Conservation (phyloP, 1,284 basidiomycete genomes). For the Moesziomyces parantarcticus region DNA sequence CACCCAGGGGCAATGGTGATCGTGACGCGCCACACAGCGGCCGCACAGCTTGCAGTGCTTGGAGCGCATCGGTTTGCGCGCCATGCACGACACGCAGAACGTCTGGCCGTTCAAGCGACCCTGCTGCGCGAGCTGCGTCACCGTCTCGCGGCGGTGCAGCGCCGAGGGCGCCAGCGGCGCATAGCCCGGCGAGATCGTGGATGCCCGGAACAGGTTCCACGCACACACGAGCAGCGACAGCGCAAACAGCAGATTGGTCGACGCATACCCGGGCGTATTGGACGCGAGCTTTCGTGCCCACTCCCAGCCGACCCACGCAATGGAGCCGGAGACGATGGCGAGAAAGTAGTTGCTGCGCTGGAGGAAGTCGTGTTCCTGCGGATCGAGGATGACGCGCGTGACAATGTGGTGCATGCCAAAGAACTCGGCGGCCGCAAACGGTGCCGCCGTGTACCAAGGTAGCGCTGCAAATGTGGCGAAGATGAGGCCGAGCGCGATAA, state of each 20-base stretch:
- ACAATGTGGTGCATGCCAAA: constrained; percentile 89
- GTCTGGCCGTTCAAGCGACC: constrained; percentile 92
- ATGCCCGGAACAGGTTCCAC: constrained; percentile 89
- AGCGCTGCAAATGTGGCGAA: constrained; percentile 83
- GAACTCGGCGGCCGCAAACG: constrained; percentile 84
- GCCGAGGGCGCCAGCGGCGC: constrained; percentile 76
- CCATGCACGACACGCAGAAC: constrained; percentile 95
- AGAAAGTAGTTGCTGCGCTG: constrained; percentile 81
- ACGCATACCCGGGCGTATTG: constrained; percentile 71
- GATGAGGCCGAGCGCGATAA: constrained; percentile 81
- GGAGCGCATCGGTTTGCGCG: constrained; percentile 88
- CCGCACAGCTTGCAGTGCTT: constrained; percentile 95
- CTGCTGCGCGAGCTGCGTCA: constrained; percentile 77
- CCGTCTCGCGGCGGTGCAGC: constrained; percentile 43
- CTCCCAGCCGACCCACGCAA: constrained; percentile 85
- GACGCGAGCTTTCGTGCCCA: constrained; percentile 76
- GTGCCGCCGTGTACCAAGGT: constrained; percentile 87
- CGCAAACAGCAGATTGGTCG: constrained; percentile 81
- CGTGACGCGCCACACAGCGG: constrained; percentile 78
- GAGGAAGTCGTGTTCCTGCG: constrained; percentile 51
- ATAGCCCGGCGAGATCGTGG: constrained; percentile 89
- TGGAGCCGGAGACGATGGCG: constrained; percentile 84
- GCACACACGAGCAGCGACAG: constrained; percentile 78
- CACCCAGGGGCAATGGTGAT: constrained; percentile 93
- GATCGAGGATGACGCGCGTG: constrained; percentile 32